Conservation (phyloP, 2,329 filamentous ascomycete genomes). For the Fusarium neocosmosporiellum region DNA sequence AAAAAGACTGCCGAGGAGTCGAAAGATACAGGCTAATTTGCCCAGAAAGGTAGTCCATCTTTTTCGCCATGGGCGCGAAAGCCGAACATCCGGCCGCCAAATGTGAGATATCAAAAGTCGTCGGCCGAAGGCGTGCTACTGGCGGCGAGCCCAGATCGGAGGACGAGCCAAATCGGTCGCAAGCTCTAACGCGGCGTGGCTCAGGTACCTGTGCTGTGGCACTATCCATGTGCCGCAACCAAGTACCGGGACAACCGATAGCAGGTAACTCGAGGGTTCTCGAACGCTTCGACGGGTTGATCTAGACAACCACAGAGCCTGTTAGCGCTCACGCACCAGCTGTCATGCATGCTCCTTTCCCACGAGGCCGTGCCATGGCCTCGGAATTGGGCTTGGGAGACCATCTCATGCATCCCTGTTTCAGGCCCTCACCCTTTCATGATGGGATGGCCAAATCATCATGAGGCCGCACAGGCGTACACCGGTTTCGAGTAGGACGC, state of each 20-base stretch:
- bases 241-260: conserved; percentile 29
- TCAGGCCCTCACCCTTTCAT: conserved; percentile 35
- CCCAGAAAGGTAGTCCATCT: not conserved
- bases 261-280: conserved; percentile 23
- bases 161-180: conserved; percentile 15
- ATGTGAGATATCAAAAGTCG: conserved; percentile 2
- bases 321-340: conserved; percentile 30
- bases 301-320: conserved; percentile 19
- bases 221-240: not conserved
- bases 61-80: not conserved
- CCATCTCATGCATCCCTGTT: conserved; percentile 30
- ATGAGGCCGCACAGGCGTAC: conserved; percentile 1
- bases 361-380: conserved; percentile 15
- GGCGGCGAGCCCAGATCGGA: conserved; percentile 13
- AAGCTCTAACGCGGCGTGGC: conserved; percentile 19
- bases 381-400: conserved; percentile 13
- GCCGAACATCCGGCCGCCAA: not conserved
- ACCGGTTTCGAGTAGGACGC: not conserved
- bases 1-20: conserved; percentile 28
- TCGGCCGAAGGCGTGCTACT: conserved; percentile 30
- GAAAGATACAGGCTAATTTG: not conserved
- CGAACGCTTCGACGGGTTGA: conserved; percentile 27
- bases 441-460: conserved; percentile 11
- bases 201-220: conserved; percentile 8
- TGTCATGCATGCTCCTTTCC: conserved; percentile 22